Conservation (phyloP, 2,329 filamentous ascomycete species). For the Trichoderma aggressivum region DNA sequence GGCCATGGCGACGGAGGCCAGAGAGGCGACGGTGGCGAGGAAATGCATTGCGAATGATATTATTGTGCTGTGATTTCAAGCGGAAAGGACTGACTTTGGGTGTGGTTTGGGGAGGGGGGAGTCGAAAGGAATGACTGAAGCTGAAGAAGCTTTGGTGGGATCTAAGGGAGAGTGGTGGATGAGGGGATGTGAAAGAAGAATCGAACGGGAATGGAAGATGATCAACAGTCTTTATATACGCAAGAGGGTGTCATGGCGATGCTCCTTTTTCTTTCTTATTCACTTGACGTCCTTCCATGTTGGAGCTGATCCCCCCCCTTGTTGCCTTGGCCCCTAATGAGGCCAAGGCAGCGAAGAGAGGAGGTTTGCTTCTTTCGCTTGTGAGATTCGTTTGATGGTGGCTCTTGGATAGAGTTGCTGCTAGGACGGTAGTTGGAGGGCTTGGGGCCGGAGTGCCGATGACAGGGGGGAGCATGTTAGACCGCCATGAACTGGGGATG, state of each 20-base stretch:
- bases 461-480: neutral
- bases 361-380: neutral
- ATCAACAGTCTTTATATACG: constrained; percentile 7
- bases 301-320: neutral
- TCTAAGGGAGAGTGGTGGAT: neutral
- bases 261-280: neutral
- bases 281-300: neutral
- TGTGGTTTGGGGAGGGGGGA: neutral
- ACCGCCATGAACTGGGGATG: neutral
- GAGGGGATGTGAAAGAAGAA: neutral
- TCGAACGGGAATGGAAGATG: neutral
- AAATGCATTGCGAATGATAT: constrained; percentile 31
- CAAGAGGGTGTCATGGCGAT: neutral
- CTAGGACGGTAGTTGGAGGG: neutral
- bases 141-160: neutral
- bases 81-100: neutral
- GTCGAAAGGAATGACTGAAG: neutral
- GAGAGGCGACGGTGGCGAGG: constrained; percentile 28
- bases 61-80: neutral
- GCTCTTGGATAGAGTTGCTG: neutral
- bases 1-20: constrained; percentile 25
- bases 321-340: neutral
- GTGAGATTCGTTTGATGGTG: neutral
- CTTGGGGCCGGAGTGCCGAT: neutral
- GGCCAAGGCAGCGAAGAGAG: neutral